Conservation (phyloP, 2,329 filamentous ascomycete species). For the Fusarium lyarnte region DNA sequence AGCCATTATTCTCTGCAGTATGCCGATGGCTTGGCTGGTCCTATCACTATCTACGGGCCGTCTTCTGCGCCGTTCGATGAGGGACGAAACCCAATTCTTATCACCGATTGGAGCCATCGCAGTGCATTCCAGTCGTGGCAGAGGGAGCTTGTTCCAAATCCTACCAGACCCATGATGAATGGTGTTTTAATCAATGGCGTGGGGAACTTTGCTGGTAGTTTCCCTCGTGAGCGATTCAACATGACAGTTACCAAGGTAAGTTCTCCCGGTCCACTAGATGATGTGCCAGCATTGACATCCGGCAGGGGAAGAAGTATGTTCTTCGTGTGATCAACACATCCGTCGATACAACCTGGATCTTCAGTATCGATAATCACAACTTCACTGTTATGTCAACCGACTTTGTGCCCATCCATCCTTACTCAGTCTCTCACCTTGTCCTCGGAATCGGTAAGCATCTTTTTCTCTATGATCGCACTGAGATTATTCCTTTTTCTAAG, state of each 20-base stretch:
- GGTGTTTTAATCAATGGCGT: constrained; percentile 12
- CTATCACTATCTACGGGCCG: constrained; percentile 26
- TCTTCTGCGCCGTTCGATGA: constrained; percentile 2
- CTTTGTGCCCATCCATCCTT: not conserved
- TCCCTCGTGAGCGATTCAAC: constrained; percentile 7
- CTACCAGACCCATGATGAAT: constrained; percentile 8
- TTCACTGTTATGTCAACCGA: not conserved
- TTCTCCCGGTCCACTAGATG: no score
- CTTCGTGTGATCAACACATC: not conserved
- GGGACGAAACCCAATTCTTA: constrained; percentile 7
- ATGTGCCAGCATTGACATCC: not conserved
- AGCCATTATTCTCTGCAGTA: constrained; percentile 35
- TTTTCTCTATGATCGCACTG: no score
- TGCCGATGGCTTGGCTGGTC: constrained; percentile 31
- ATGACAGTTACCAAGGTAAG: constrained; percentile 1
- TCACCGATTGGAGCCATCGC: constrained; percentile 6
- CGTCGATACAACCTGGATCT: not conserved
- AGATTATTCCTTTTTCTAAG: no score
- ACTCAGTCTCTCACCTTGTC: not conserved
- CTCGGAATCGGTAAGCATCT: not conserved
- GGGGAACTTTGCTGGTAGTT: constrained; percentile 9
- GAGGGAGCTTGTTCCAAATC: constrained; percentile 2
- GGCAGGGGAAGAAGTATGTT: not conserved
- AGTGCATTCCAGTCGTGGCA: constrained; percentile 11
- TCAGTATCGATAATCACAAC: not conserved